Base-by-base conservation (phyloP, 306 rosid species). In the Pterocarpus santalinus region DNA sequence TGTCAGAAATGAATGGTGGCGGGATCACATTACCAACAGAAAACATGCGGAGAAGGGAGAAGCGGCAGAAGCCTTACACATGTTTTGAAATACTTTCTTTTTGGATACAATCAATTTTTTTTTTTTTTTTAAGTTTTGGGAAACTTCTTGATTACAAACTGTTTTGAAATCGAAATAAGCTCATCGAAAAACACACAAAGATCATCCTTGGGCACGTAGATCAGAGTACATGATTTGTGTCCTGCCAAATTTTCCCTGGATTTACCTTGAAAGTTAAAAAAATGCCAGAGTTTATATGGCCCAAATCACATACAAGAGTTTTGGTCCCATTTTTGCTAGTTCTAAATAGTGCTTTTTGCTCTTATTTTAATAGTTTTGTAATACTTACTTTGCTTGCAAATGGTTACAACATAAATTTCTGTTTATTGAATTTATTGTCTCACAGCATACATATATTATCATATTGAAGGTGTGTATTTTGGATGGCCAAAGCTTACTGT, bases 241-340 rank as follows among this genome's bases (percentile, higher is more conserved):
- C 30, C 36, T n/a, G 5, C 60, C n/a, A 52, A 8, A 39, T 47
- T 58, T 61, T 81, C 7, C 34, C 16, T 55, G 44, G 52, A 9
- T 17, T 44, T 43, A 2, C 34, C 16, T 70, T 35, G 57, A 13
- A 47, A 73, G 39, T 71, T 76, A 43, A 58, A 7, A 7, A 49
- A 76, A 8, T 52, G 39, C 22, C 36, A 16, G 58, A 61, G 30
- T 72, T 61, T 7, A 34, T 52, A 28, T 36, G 83, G 35, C 41
- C 16, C 17, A 46, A 5, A 12, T 56, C 22, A 61, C 72, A 43
- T 5, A 10, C 57, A 32, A 28, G 17, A 38, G 60, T 71, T 72
- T 70, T 80, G 65, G 12, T 80, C 65, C 43, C 41, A n/a, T 56
- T 28, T 61, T 76, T 65, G 61, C 65, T 34, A 38, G 6, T 69